Conservation (phyloP, 768 basidiomycete species). For the Bullera alba region DNA sequence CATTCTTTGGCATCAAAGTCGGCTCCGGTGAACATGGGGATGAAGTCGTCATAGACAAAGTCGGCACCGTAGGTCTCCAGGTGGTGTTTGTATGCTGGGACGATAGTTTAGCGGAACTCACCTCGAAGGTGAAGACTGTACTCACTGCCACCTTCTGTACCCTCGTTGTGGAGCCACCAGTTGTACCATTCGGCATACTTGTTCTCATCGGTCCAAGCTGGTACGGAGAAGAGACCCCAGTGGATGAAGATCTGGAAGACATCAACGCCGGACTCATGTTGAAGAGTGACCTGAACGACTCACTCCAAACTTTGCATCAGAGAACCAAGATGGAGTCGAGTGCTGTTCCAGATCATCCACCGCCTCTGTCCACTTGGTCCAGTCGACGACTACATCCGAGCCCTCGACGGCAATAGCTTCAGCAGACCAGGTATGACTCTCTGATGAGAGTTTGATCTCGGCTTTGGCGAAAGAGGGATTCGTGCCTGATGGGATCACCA, state of each 20-base stretch:
- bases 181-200: conserved; percentile 8
- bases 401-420: background rate
- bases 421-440: background rate
- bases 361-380: conserved; percentile 1
- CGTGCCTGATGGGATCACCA: background rate
- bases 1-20: conserved; percentile 1
- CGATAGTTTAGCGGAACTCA: background rate
- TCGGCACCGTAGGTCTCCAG: conserved; percentile 3
- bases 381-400: background rate
- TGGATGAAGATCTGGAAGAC: conserved; percentile 4
- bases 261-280: background rate
- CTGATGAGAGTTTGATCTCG: background rate
- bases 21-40: background rate
- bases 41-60: conserved; percentile 8
- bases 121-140: background rate
- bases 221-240: conserved; percentile 7
- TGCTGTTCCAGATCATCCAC: background rate
- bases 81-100: conserved; percentile 3
- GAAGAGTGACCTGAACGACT: too few species aligned
- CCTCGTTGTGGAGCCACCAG: conserved; percentile 3
- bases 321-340: conserved; percentile 2
- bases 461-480: background rate
- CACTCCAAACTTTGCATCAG: conserved; percentile 4
- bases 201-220: conserved; percentile 1
- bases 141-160: background rate